These are phyloP conservation scores for Phytopythium sindhum DNA, from an alignment of 352 stramenopile genomes.

Conservation along the genomic window DNA sequence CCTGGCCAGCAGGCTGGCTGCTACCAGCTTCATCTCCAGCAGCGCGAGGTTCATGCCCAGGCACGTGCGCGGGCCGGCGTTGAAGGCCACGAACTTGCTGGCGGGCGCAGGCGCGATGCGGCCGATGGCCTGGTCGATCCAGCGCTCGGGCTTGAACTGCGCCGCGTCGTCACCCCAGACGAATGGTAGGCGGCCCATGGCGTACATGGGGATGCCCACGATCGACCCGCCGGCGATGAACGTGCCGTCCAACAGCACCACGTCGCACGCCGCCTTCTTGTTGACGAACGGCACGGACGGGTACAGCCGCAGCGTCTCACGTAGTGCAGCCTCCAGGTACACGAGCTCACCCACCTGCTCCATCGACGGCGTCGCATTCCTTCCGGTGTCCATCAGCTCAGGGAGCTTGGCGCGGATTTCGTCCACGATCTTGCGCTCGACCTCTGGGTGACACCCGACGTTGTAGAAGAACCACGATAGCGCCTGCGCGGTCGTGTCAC, in stretches of 20 bases:
- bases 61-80: constrained; percentile 63
- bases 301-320: constrained; percentile 53
- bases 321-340: constrained; percentile 46
- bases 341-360: constrained; percentile 26
- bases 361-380: constrained; percentile 13
- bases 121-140: constrained; percentile 37
- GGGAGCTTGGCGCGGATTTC: constrained; percentile 42
- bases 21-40: constrained; percentile 80
- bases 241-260: constrained; percentile 60
- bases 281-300: constrained; percentile 44
- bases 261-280: constrained; percentile 34
- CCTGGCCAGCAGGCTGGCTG: constrained; percentile 48
- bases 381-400: constrained; percentile 4
- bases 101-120: constrained; percentile 7
- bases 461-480: constrained; percentile 71
- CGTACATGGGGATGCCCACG: constrained; percentile 46
- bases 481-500: constrained; percentile 73
- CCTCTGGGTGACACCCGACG: constrained; percentile 46
- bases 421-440: constrained; percentile 36
- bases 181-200: constrained; percentile 44
- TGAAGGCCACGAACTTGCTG: constrained; percentile 65
- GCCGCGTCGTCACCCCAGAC: constrained; percentile 60
- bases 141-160: constrained; percentile 66
- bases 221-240: constrained; percentile 31
- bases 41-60: constrained; percentile 75